Base-by-base conservation (phyloP, 208 protist species). In the Trypanosomatidae sp. region DNA sequence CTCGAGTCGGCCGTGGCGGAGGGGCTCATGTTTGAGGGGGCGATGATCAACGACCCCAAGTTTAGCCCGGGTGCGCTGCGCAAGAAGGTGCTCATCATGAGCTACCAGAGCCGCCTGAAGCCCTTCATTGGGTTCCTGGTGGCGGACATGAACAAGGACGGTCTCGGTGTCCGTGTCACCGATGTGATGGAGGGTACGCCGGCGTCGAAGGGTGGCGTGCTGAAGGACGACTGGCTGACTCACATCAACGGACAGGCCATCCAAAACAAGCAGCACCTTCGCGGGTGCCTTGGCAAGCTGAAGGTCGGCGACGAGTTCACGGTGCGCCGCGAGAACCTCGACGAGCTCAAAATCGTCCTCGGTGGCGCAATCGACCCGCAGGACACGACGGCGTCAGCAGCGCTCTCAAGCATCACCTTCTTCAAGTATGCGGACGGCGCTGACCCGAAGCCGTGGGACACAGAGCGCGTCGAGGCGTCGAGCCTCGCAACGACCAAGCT, bases 161-260 rank as follows among this genome's bases (percentile, higher is more conserved):
- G 90, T 39, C 84, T 97, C 44, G 92, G 92, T 22, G 92, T 97
- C 30, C 92, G 92, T 59, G 87, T 97, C 58, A 94, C 92, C 10
- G 84, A 94, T 76, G 90, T 97, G 49, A 77, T 94, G 74, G 83
- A 89, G 56, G 80, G 85, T 13, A 92, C 92, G 15, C 92, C 92
- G 19, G 92, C 92, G 60, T 83, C 89, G 43, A 97, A 97, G 78
- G 81, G 81, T 22, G 90, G 92, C 39, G 73, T 97, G 25, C 43
- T 87, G 46, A 93, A 90, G 77, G 91, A 97, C 71, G 92, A 97
- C 71, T 97, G 92, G 90, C 81, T 97, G 9, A 97, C 92, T 12
- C 92, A 97, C 82, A 85, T 97, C 73, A 93, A 93, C 73, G 82
- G 79, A 15, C 59, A 73, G 33, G 60, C 84, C 6, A 95, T 97